Percentiles rank a stretch among this genome's conserved stretches.
Evolutionary conservation across 441 rosid genomes (phyloP).

Genomic region (Erodium texanum): DNA sequence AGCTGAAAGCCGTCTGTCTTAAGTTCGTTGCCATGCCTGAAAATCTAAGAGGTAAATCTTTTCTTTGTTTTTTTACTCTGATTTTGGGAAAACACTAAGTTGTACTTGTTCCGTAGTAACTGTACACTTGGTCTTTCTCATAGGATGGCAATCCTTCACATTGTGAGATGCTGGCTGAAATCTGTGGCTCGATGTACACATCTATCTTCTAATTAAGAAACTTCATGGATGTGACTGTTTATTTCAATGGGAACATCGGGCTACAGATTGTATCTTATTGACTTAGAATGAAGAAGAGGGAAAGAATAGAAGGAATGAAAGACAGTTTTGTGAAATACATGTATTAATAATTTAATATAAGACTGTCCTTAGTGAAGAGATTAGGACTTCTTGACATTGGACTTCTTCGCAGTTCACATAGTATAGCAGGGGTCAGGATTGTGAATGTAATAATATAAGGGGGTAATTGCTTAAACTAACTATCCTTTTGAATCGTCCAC

Average conservation of each 20-base stretch:
- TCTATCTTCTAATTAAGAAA: not conserved
- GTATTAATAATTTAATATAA: no score
- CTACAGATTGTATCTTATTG: not conserved
- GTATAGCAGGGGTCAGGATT: not conserved
- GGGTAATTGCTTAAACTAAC: no score
- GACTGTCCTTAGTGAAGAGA: no score
- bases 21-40: conserved; percentile 65
- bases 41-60: conserved; percentile 47
- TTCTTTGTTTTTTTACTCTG: conserved; percentile 1
- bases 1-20: conserved; percentile 69
- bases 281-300: not conserved
- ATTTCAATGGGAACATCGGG: no score
- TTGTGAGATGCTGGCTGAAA: not conserved
- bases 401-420: no score
- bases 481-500: no score
- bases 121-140: not conserved
- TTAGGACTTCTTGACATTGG: no score
- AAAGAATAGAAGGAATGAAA: no score
- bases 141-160: not conserved
- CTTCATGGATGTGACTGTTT: not conserved
- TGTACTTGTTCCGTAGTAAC: not conserved
- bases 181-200: not conserved
- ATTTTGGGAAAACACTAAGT: not conserved
- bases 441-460: no score
- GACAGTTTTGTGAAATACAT: no score